Evolutionary conservation across 1,284 basidiomycete species (phyloP).

Genomic region (Cutaneotrichosporon sp.): DNA sequence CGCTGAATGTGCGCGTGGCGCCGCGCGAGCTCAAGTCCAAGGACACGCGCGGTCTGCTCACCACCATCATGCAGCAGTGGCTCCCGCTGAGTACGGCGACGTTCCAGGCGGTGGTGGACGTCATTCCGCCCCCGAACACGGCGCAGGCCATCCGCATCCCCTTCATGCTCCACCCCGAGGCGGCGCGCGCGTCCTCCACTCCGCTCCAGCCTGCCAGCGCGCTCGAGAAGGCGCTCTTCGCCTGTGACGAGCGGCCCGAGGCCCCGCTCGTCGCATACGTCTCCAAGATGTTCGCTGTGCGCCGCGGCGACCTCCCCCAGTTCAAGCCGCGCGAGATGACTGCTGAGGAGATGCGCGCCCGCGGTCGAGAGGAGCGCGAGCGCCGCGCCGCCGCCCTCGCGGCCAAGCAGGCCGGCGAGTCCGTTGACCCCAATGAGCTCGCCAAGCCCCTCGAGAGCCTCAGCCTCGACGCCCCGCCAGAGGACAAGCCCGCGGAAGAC

Average conservation of each 20-base stretch:
- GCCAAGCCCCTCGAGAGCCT: slow-evolving; percentile 33
- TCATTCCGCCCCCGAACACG: slow-evolving; percentile 80
- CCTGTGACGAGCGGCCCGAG: slow-evolving; percentile 64
- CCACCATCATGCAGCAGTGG: slow-evolving; percentile 93
- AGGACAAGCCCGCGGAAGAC: slow-evolving; percentile 8
- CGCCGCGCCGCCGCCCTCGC: slow-evolving; percentile 54
- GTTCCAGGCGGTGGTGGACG: slow-evolving; percentile 88
- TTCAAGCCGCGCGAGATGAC: slow-evolving; percentile 75
- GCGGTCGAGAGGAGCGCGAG: slow-evolving; percentile 67
- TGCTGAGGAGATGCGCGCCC: slow-evolving; percentile 81
- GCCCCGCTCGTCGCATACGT: slow-evolving; percentile 81
- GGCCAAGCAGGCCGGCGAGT: slow-evolving; percentile 28
- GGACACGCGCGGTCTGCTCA: slow-evolving; percentile 80
- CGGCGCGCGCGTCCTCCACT: slow-evolving; percentile 43
- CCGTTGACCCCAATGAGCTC: slow-evolving; percentile 30
- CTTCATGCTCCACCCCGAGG: slow-evolving; percentile 87
- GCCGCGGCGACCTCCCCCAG: slow-evolving; percentile 77
- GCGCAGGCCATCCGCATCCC: slow-evolving; percentile 86
- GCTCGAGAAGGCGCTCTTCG: slow-evolving; percentile 79
- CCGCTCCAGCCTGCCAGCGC: slow-evolving; percentile 66
- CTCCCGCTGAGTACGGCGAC: slow-evolving; percentile 89
- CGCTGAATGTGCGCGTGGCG: slow-evolving; percentile 79
- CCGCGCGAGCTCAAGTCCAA: slow-evolving; percentile 91
- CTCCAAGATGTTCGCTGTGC: slow-evolving; percentile 97
- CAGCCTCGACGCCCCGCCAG: slow-evolving; percentile 21